A percentile compares a stretch with the other conserved stretches of the same genome.
Conservation (phyloP, 176 grass and related monocot species). For the Pharus latifolius region DNA sequence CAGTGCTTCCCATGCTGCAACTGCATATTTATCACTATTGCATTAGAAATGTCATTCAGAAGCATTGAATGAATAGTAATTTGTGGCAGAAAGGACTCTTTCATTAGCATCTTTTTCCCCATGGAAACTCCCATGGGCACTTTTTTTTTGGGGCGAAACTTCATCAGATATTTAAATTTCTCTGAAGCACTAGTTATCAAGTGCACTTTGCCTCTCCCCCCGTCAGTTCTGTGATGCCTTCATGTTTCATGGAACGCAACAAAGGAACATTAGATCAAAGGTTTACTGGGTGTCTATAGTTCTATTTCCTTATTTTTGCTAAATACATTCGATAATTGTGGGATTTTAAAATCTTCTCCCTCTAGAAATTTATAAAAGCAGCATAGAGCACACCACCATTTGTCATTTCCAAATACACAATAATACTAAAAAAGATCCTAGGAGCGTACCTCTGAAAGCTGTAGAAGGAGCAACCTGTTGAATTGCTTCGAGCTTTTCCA, state of each 20-base stretch:
- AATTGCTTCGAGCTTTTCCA: conserved; percentile 68
- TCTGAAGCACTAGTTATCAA: background rate
- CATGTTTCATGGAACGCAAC: background rate
- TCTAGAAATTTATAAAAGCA: background rate
- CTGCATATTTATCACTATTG: conserved; percentile 32
- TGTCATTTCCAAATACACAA: background rate
- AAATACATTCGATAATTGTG: background rate
- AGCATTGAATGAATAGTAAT: background rate
- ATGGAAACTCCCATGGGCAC: background rate
- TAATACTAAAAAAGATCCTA: background rate
- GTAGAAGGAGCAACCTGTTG: conserved; percentile 41
- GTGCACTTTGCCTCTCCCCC: background rate
- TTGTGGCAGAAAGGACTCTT: background rate
- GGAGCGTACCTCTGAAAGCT: conserved; percentile 50
- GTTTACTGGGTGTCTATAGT: background rate
- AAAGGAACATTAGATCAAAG: background rate
- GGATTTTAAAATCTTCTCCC: background rate
- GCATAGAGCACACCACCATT: background rate
- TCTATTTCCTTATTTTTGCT: background rate
- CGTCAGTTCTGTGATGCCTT: background rate
- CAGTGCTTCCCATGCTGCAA: conserved; percentile 65
- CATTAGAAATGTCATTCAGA: conserved; percentile 22
- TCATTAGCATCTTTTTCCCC: background rate
- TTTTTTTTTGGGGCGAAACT: background rate
- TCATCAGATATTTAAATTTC: background rate